phyloP scores from a whole-genome alignment of 805 yeast species.

The Zygoascus ofunaensis region DNA sequence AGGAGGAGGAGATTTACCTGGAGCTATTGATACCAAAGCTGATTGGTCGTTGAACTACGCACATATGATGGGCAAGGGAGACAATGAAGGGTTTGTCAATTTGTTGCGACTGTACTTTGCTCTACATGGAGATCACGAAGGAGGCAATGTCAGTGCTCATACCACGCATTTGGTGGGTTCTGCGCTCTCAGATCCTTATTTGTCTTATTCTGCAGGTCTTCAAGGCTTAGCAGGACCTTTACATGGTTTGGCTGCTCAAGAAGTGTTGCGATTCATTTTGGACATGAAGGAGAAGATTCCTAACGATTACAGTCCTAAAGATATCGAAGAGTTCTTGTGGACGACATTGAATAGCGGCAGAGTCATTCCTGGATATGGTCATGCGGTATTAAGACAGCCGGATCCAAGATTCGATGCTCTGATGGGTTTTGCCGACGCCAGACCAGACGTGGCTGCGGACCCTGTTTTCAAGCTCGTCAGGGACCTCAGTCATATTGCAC shows the following conservation, averaged over 20 bases:
- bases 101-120: conserved; percentile 74
- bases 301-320: conserved; percentile 60
- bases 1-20: conserved; percentile 43
- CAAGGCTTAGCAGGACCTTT: conserved; percentile 83
- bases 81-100: conserved; percentile 62
- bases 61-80: conserved; percentile 50
- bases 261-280: conserved; percentile 72
- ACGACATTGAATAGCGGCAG: conserved; percentile 71
- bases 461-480: conserved; percentile 58
- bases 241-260: conserved; percentile 85
- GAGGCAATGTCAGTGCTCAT: conserved; percentile 84
- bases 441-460: conserved; percentile 49
- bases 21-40: conserved; percentile 31
- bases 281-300: conserved; percentile 52
- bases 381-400: conserved; percentile 79
- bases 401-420: conserved; percentile 77
- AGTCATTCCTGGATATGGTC: conserved; percentile 85
- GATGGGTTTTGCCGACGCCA: conserved; percentile 52
- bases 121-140: conserved; percentile 83
- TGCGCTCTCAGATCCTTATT: conserved; percentile 68
- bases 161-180: conserved; percentile 81
- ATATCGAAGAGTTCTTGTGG: conserved; percentile 71
- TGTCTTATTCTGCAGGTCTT: conserved; percentile 72
- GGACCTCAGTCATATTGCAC: conserved; percentile 60
- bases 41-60: conserved; percentile 67